A percentile compares a stretch with the other conserved stretches of the same genome.
Evolutionary conservation across 108 stramenopile genomes (phyloP).

Genomic region (Nitzschia putrida): DNA sequence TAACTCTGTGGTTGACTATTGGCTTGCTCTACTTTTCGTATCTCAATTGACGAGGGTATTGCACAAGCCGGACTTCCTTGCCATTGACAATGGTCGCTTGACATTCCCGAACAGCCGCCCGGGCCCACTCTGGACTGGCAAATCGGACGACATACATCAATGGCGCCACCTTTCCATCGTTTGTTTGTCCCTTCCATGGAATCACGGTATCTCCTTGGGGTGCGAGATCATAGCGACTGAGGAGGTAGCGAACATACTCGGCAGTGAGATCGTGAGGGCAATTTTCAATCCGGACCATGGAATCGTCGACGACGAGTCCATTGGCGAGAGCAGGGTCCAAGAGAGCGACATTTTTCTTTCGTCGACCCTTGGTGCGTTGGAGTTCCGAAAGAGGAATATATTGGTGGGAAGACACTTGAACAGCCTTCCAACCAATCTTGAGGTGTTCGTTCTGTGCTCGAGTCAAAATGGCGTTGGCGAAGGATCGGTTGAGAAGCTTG

Average conservation of each 20-base stretch:
- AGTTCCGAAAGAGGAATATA: slow-evolving; percentile 1
- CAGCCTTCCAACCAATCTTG: slow-evolving; percentile 41
- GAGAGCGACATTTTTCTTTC: background rate
- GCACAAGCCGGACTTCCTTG: slow-evolving; percentile 22
- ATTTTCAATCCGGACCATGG: slow-evolving; percentile 58
- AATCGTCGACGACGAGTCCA: slow-evolving; percentile 30
- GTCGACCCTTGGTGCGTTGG: background rate
- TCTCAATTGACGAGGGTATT: slow-evolving; percentile 45
- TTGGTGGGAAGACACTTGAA: slow-evolving; percentile 20
- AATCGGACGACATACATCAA: slow-evolving; percentile 52
- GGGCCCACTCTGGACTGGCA: slow-evolving; percentile 46
- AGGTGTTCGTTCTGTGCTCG: slow-evolving; percentile 19
- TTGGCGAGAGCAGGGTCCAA: slow-evolving; percentile 7
- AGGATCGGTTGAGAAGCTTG: slow-evolving; percentile 43
- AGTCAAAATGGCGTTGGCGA: slow-evolving; percentile 40
- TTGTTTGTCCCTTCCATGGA: slow-evolving; percentile 28
- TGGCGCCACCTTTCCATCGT: slow-evolving; percentile 26
- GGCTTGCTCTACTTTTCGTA: background rate
- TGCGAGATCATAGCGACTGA: slow-evolving; percentile 49
- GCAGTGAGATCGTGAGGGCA: slow-evolving; percentile 29
- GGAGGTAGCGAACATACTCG: slow-evolving; percentile 29
- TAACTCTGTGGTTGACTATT: no score
- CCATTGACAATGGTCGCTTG: slow-evolving; percentile 27
- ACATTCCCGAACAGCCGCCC: slow-evolving; percentile 56
- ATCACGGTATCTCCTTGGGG: slow-evolving; percentile 22